Evolutionary conservation across 108 stramenopile species (phyloP), one percentile per base, ranked within the genome.

Genomic region (Nitzschia sp.): DNA sequence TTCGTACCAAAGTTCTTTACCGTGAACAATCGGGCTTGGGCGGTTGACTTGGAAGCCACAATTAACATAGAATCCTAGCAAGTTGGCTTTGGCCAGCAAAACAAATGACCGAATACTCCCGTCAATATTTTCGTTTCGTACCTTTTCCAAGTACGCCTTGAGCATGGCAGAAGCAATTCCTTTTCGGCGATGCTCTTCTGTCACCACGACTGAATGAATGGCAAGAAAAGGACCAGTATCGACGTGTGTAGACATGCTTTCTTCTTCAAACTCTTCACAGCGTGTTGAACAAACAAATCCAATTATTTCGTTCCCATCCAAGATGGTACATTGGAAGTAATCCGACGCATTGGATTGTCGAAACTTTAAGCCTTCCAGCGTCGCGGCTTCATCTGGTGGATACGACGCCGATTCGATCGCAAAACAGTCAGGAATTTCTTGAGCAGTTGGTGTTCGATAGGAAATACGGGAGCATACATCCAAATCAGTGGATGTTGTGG

Each of bases 261-360:
- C 85, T 45, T 87, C 86, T 5, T 73, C 65, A 58, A 95, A 87
- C 16, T 33, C 58, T 17, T 55, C 23, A 73, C 83, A 84, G 30
- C 89, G 69, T n/a, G 91, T 93, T 45, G 79, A 86, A 59, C 85
- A 87, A 25, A 95, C 68, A 77, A 86, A 86, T 3, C 90, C 91
- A 27, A 86, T 58, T 27, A 92, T 59, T 0, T 73, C 56, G 45
- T 90, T 73, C 45, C 81, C 33, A 82, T 73, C 16, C 71, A 58
- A 46, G 27, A 69, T 32, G 53, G 69, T 58, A 47, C 69, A 70
- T 26, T 56, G 32, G 63, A 81, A 81, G 35, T 81, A 81, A 5
- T 73, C 63, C 3, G 22, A 33, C 15, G 80, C 80, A 23, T 70
- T 11, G 27, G 63, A 19, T 44, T 74, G 83, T 16, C 91, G 85